Conservation (phyloP, 1,284 basidiomycete species). For the Paramarasmius palmivorus region DNA sequence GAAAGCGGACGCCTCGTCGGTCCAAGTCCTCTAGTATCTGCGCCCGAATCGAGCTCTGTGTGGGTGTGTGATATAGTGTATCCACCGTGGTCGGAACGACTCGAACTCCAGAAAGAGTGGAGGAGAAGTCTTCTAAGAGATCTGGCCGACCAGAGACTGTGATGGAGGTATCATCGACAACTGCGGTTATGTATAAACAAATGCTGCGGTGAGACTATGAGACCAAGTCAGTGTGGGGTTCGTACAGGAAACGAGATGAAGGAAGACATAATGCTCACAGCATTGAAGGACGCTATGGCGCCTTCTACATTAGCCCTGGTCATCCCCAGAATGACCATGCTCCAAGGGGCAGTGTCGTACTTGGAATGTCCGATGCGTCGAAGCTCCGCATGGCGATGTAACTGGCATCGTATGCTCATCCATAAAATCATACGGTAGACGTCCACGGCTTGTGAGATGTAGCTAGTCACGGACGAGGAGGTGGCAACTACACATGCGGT, state of each 20-base stretch:
- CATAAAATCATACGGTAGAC: constrained; percentile 56
- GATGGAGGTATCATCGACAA: constrained; percentile 46
- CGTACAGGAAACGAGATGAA: constrained; percentile 10
- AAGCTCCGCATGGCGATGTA: constrained; percentile 30
- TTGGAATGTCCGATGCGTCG: constrained; percentile 26
- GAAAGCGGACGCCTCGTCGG: constrained; percentile 49
- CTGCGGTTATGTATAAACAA: constrained; percentile 49
- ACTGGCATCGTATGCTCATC: constrained; percentile 54
- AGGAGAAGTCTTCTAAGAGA: constrained; percentile 39
- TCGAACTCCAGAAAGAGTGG: constrained; percentile 30
- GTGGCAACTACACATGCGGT: constrained; percentile 55
- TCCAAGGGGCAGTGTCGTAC: constrained; percentile 41
- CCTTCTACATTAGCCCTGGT: constrained; percentile 29
- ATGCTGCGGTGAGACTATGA: constrained; percentile 22
- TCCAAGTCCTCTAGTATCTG: constrained; percentile 46
- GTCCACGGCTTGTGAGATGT: constrained; percentile 47
- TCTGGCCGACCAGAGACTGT: constrained; percentile 64
- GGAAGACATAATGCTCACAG: constrained; percentile 4
- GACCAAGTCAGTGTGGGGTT: constrained; percentile 6
- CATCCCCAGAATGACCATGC: constrained; percentile 39
- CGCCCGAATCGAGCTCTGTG: constrained; percentile 31
- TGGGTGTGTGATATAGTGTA: constrained; percentile 54
- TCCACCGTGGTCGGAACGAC: constrained; percentile 34
- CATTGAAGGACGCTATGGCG: constrained; percentile 34
- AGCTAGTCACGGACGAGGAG: constrained; percentile 40